phyloP scores from a whole-genome alignment of 495 filamentous ascomycete species.

The Niebla homalea region DNA sequence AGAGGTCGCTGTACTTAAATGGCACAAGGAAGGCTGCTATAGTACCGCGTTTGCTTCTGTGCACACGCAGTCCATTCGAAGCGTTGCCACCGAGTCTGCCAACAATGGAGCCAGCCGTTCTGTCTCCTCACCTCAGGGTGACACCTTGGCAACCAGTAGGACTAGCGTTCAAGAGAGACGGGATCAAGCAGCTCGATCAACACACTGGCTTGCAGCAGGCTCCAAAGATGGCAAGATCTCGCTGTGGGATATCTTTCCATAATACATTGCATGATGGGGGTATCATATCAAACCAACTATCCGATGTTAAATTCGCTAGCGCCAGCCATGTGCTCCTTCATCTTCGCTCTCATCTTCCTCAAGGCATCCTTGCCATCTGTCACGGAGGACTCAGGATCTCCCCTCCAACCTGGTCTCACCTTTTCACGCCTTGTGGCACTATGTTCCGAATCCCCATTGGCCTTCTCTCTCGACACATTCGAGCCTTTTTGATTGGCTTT shows the following conservation, averaged over 20 bases:
- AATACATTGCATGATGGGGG: slow-evolving; percentile 16
- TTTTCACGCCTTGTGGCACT: slow-evolving; percentile 12
- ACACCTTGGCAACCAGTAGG: background rate
- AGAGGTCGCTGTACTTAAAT: slow-evolving; percentile 88
- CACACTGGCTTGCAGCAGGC: slow-evolving; percentile 83
- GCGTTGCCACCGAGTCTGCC: background rate
- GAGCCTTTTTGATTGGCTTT: slow-evolving; percentile 27
- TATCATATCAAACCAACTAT: slow-evolving; percentile 24
- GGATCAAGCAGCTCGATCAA: slow-evolving; percentile 47
- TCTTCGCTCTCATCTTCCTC: slow-evolving; percentile 66
- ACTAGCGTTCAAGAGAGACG: slow-evolving; percentile 45
- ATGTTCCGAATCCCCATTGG: slow-evolving; percentile 2
- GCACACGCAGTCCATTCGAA: background rate
- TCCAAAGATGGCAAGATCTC: slow-evolving; percentile 94
- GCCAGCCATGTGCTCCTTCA: slow-evolving; percentile 59
- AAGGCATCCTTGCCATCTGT: slow-evolving; percentile 49
- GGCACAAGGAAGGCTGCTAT: slow-evolving; percentile 87
- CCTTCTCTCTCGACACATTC: slow-evolving; percentile 19
- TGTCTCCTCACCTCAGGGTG: background rate
- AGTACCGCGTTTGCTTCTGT: slow-evolving; percentile 62
- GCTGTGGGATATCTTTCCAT: slow-evolving; percentile 87
- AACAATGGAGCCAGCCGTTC: background rate
- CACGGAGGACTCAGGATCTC: slow-evolving; percentile 25
- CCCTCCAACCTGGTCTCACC: slow-evolving; percentile 12
- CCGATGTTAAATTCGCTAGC: slow-evolving; percentile 85